Percentiles rank a stretch among this genome's conserved stretches.
phyloP scores from a whole-genome alignment of 2,329 filamentous ascomycete species.

The Calonectria pauciramosa region DNA sequence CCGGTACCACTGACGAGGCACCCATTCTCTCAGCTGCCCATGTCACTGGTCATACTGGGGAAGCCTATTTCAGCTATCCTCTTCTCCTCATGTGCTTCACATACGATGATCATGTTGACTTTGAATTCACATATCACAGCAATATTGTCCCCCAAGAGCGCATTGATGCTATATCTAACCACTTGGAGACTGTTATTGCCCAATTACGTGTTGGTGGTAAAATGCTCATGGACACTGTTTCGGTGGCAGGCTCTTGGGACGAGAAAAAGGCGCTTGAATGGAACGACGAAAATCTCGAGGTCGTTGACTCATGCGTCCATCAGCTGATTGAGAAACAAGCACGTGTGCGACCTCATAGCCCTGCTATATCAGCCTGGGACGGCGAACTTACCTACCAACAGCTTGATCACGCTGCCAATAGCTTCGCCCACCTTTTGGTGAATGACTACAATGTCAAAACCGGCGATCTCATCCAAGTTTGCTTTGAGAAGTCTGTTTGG shows the following conservation, averaged over 20 bases:
- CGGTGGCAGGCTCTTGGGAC: neutral
- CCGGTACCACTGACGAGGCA: neutral
- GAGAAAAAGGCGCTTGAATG: neutral
- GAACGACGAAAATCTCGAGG: neutral
- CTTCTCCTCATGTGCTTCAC: slow-evolving; percentile 6
- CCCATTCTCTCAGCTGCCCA: neutral
- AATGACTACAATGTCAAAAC: neutral
- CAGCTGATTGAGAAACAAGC: neutral
- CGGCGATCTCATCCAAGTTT: neutral
- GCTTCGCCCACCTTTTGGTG: neutral
- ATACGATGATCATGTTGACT: slow-evolving; percentile 2
- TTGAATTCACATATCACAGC: slow-evolving; percentile 3
- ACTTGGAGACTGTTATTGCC: neutral
- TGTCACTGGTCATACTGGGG: neutral
- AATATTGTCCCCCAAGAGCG: neutral
- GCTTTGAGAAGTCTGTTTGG: slow-evolving; percentile 13
- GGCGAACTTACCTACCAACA: neutral
- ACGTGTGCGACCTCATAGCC: neutral
- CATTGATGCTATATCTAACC: neutral
- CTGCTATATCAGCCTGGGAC: neutral
- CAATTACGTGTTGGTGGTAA: neutral
- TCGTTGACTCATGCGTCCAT: neutral
- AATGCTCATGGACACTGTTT: neutral
- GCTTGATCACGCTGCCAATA: slow-evolving; percentile 1
- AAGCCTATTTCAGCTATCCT: slow-evolving; percentile 1